Conservation (phyloP, 768 basidiomycete species). For the Kwoniella sp. region DNA sequence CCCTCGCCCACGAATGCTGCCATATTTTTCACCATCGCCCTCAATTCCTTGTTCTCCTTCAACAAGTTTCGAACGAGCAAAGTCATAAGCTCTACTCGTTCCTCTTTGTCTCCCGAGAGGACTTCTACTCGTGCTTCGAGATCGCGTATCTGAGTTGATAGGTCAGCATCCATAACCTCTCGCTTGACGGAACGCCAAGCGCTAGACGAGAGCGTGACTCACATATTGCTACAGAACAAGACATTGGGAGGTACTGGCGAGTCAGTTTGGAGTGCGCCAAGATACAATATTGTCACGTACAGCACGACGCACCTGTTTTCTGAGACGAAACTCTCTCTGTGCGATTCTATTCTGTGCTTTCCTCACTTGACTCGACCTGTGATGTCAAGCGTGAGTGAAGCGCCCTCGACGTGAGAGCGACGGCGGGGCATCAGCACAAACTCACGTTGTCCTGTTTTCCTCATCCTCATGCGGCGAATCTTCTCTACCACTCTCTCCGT, state of each 20-base stretch:
- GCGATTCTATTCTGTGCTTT: slow-evolving; percentile 62
- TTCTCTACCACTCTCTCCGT: slow-evolving; percentile 1
- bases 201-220: not conserved
- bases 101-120: slow-evolving; percentile 87
- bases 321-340: slow-evolving; percentile 85
- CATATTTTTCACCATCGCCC: slow-evolving; percentile 73
- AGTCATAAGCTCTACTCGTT: slow-evolving; percentile 78
- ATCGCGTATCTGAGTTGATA: slow-evolving; percentile 73
- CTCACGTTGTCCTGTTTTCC: slow-evolving; percentile 16
- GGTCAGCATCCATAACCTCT: not conserved
- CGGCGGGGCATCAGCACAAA: not conserved
- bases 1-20: slow-evolving; percentile 85
- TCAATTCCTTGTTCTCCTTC: slow-evolving; percentile 82
- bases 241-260: no score
- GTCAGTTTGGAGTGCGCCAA: not conserved
- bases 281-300: not conserved
- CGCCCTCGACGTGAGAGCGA: not conserved
- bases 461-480: slow-evolving; percentile 7
- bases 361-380: slow-evolving; percentile 35
- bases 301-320: slow-evolving; percentile 74
- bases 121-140: slow-evolving; percentile 94
- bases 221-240: slow-evolving; percentile 17
- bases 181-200: no score
- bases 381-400: not conserved
- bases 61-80: slow-evolving; percentile 81